A percentile compares a stretch with the other conserved stretches of the same genome.
Conservation (phyloP, 768 basidiomycete genomes). For the Auriscalpium vulgare region DNA sequence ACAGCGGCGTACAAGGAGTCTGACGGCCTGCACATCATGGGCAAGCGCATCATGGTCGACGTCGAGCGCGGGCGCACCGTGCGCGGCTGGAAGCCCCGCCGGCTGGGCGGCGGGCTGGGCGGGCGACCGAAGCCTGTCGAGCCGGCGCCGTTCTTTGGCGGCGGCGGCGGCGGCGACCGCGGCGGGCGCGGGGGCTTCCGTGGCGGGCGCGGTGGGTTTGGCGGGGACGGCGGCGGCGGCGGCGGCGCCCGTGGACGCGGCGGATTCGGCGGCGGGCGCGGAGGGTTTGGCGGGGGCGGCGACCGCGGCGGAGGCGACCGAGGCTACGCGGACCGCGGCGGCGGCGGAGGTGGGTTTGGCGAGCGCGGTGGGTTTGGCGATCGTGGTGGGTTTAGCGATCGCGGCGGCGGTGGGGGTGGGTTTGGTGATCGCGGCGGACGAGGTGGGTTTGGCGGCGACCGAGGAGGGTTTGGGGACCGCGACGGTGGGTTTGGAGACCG, state of each 20-base stretch:
- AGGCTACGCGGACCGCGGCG: conserved; percentile 20
- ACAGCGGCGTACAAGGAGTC: conserved; percentile 96
- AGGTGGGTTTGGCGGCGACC: conserved; percentile 9
- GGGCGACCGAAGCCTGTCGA: conserved; percentile 81
- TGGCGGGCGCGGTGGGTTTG: conserved; percentile 26
- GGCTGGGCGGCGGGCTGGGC: conserved; percentile 98
- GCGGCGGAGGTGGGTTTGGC: conserved; percentile 26
- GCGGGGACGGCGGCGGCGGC: conserved; percentile 34
- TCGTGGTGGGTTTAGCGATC: conserved; percentile 25
- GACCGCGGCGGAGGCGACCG: conserved; percentile 25
- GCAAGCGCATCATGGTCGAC: conserved; percentile 93
- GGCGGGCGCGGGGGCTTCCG: conserved; percentile 24
- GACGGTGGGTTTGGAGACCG: conserved; percentile 28
- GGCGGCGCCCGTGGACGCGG: conserved; percentile 21
- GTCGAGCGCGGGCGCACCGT: conserved; percentile 98
- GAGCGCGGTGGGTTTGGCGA: conserved; percentile 25
- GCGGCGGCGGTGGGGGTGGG: too few relatives aligned
- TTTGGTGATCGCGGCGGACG: too few relatives aligned
- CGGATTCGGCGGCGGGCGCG: conserved; percentile 22
- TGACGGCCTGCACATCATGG: conserved; percentile 92
- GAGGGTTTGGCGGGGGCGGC: conserved; percentile 14
- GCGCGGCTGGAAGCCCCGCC: conserved; percentile 95
- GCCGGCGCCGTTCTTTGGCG: conserved; percentile 27
- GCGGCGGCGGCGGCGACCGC: neutral
- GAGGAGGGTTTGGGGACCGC: conserved; percentile 36